Base-by-base conservation (phyloP, 371 early-diverging fungal genomes). In the Capniomyces stellatus region DNA sequence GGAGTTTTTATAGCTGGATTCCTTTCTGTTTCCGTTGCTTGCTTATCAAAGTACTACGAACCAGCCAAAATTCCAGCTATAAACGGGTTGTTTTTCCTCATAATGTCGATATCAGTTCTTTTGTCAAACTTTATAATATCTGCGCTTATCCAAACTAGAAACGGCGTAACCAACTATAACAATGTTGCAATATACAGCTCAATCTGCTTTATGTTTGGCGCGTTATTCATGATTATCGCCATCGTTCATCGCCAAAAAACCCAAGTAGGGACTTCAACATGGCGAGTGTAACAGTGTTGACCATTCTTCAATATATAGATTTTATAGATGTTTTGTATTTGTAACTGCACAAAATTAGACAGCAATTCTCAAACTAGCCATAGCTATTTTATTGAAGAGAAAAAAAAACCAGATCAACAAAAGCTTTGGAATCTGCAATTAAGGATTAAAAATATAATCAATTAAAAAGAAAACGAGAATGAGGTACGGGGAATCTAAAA, bases 1-100 rank as follows among this genome's bases (percentile, higher is more conserved):
- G 51, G 51, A 4, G 21, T 51, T 23, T 51, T 51, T 29, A 40
- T 30, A 4, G 3, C 40, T 21, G 51, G 51, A 18, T 51, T 51
- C n/a, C 12, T 44, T 19, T 4, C 8, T 19, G 12, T 44, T 4
- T 44, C 24, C 46, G 27, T 44, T n/a, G 46, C 46, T 27, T 44
- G 24, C 4, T 23, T 44, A 12, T 22, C 46, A 8, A 44, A 19
- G n/a, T 44, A 44, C 27, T 44, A 10, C 46, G 10, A 22, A 12
- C 12, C 4, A 4, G 19, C 21, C n/a, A 4, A 19, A 27, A 44
- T 44, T 27, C 4, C 27, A 4, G 4, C 46, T 19, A 8, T 8
- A 23, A 44, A 44, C 19, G 46, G 46, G 4, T 12, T 44, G 4
- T 44, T 23, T n/a, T 19, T 44, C 8, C 27, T 44, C 46, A 44